Evolutionary conservation across 164 flowering plant genomes (phyloP).

Genomic region (Aristolochia fimbriata): DNA sequence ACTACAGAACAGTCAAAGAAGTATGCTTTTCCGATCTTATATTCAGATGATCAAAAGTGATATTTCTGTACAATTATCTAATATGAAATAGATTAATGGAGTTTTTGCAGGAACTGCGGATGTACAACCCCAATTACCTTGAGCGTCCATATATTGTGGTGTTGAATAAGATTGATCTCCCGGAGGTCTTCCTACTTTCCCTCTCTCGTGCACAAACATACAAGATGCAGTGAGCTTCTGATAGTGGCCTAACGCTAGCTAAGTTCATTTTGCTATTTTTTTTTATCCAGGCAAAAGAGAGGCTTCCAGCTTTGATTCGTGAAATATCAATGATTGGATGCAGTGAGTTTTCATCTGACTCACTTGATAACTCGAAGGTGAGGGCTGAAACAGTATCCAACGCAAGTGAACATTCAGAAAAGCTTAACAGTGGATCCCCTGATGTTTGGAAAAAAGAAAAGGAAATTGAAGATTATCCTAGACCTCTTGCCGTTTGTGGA

Average conservation of each 20-base stretch:
- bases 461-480: conserved; percentile 73
- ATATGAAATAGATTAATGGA: not conserved
- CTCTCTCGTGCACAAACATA: not conserved
- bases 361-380: conserved; percentile 16
- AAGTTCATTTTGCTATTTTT: not conserved
- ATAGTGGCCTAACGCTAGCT: too few relatives aligned
- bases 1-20: conserved; percentile 84
- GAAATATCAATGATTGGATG: conserved; percentile 63
- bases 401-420: conserved; percentile 11
- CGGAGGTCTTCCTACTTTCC: conserved; percentile 38
- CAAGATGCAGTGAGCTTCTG: not conserved
- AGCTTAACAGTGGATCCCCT: conserved; percentile 1
- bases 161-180: conserved; percentile 87
- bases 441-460: conserved; percentile 31
- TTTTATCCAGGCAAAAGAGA: conserved; percentile 46
- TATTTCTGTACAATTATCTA: not conserved
- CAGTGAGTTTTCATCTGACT: conserved; percentile 18
- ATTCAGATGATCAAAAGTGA: not conserved
- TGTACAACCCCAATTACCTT: conserved; percentile 95
- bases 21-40: conserved; percentile 24
- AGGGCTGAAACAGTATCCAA: conserved; percentile 12
- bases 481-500: conserved; percentile 81
- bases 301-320: conserved; percentile 49
- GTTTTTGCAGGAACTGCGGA: conserved; percentile 71
- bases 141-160: conserved; percentile 85